Evolutionary conservation across 495 filamentous ascomycete species (phyloP).

Genomic region (Lasiosphaeris hirsuta): DNA sequence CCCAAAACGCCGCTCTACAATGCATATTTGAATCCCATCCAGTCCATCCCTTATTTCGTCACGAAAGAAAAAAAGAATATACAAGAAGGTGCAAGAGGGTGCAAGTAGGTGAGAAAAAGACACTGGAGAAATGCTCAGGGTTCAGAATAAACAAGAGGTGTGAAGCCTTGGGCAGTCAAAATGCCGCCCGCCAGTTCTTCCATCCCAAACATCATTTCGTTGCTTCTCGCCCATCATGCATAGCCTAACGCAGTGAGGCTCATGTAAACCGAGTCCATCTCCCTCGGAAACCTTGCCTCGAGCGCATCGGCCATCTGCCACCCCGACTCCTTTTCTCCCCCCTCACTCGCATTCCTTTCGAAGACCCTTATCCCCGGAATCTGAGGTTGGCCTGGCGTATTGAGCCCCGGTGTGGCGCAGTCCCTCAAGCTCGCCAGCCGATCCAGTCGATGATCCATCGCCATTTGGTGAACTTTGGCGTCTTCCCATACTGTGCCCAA

Average conservation of each 20-base stretch:
- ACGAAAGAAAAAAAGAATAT: background rate
- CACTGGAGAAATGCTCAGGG: background rate
- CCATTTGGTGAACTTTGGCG: conserved; percentile 18
- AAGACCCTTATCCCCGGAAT: conserved; percentile 17
- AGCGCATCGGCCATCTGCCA: conserved; percentile 27
- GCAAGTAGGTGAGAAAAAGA: background rate
- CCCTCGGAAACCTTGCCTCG: conserved; percentile 22
- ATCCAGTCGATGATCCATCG: conserved; percentile 24
- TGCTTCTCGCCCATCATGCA: background rate
- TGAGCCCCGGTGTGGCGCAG: background rate
- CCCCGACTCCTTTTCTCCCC: conserved; percentile 1
- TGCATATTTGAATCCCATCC: too few species aligned
- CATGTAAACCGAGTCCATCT: conserved; percentile 30
- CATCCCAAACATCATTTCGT: background rate
- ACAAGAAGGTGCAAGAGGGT: background rate
- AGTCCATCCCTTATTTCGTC: too few species aligned
- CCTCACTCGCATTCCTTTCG: conserved; percentile 1
- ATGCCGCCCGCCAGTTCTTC: background rate
- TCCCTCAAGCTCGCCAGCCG: conserved; percentile 19
- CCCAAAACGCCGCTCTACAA: too few species aligned
- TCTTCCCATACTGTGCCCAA: conserved; percentile 23
- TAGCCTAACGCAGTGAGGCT: background rate
- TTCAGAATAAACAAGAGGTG: background rate
- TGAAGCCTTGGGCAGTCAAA: background rate
- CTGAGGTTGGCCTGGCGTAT: background rate